Evolutionary conservation across 495 filamentous ascomycete genomes (phyloP).

Genomic region (Haplographium delicatum): DNA sequence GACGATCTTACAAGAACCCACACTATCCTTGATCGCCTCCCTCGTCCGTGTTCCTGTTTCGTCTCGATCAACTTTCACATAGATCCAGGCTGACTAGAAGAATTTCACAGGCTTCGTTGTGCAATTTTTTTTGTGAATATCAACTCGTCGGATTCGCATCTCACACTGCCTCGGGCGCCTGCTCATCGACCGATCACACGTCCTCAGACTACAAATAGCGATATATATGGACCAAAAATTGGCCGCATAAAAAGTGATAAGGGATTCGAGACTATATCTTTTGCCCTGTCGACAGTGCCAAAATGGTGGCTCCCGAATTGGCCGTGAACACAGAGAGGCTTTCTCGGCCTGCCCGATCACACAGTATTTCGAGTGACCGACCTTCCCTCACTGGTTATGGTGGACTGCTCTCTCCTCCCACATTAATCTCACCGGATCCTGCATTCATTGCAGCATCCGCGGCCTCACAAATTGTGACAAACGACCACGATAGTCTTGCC

Average conservation of each 20-base stretch:
- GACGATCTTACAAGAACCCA: constrained; percentile 3
- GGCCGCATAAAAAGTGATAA: neutral
- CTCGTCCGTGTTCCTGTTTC: neutral
- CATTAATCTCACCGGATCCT: constrained; percentile 68
- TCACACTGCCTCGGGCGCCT: no score
- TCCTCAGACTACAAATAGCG: no score
- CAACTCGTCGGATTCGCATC: neutral
- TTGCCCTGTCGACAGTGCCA: neutral
- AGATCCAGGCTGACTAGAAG: neutral
- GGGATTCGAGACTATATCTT: neutral
- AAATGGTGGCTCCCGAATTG: constrained; percentile 12
- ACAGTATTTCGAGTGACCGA: constrained; percentile 52
- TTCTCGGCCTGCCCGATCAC: constrained; percentile 24
- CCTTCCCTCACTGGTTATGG: constrained; percentile 41
- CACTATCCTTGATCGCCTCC: neutral
- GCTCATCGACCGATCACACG: no score
- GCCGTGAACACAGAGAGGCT: constrained; percentile 3
- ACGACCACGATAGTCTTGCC: constrained; percentile 72
- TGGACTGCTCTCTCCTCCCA: constrained; percentile 54
- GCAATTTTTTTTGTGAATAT: no score
- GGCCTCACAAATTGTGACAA: constrained; percentile 86
- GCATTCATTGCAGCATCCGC: constrained; percentile 86
- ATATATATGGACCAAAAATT: neutral
- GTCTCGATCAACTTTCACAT: neutral
- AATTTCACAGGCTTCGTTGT: neutral